These are phyloP conservation scores for Penicillium chermesinum DNA, from an alignment of 495 filamentous ascomycete species.

Conservation along the genomic window DNA sequence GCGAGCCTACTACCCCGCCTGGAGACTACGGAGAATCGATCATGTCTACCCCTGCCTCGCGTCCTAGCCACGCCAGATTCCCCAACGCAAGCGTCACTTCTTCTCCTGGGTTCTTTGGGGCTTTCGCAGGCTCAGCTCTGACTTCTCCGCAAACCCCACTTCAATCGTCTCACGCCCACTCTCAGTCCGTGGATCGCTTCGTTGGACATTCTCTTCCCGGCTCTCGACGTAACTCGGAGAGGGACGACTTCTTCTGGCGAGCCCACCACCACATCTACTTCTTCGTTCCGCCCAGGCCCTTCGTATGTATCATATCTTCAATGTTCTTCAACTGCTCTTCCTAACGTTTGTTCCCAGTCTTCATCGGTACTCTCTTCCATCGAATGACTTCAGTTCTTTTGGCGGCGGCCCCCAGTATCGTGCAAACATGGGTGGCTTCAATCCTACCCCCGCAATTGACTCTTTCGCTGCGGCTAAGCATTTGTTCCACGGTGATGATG, in stretches of 20 bases:
- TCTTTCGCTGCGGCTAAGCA: constrained; percentile 74
- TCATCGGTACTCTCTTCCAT: constrained; percentile 91
- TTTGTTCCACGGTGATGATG: constrained; percentile 80
- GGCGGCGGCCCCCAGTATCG: constrained; percentile 46
- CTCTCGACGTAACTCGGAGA: constrained; percentile 63
- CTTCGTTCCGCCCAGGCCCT: constrained; percentile 32
- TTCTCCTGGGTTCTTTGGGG: constrained; percentile 69
- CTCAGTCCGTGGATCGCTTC: constrained; percentile 39
- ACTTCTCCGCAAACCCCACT: constrained; percentile 51
- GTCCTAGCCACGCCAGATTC: constrained; percentile 65
- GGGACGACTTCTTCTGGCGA: constrained; percentile 38
- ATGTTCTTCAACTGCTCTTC: constrained; percentile 2
- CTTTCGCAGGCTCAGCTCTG: constrained; percentile 63
- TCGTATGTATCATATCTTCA: constrained; percentile 20
- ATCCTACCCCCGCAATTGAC: constrained; percentile 48
- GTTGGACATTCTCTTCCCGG: constrained; percentile 78
- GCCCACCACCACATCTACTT: not conserved
- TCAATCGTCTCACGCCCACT: constrained; percentile 16
- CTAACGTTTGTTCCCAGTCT: not conserved
- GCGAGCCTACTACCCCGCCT: constrained; percentile 95
- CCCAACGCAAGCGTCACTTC: constrained; percentile 78
- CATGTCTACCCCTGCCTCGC: constrained; percentile 64
- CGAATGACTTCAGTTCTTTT: constrained; percentile 48
- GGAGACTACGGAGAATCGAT: constrained; percentile 71
- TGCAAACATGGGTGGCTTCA: constrained; percentile 40